Evolutionary conservation across 164 flowering plant species (phyloP).

Genomic region (Houttuynia cordata): DNA sequence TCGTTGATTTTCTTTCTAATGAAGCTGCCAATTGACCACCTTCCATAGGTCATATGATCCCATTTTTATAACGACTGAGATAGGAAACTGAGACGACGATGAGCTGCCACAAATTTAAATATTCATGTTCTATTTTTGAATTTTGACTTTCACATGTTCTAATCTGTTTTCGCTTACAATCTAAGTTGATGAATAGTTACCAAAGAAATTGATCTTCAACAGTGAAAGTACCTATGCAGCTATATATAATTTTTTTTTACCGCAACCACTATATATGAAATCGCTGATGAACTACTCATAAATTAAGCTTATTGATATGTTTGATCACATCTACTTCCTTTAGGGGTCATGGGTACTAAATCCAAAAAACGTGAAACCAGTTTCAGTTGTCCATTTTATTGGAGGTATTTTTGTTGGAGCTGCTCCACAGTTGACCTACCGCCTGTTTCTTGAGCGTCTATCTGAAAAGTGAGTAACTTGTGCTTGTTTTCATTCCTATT

Average conservation of each 20-base stretch:
- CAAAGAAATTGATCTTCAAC: neutral
- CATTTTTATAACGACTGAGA: too few relatives aligned
- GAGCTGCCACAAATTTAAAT: too few relatives aligned
- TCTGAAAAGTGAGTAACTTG: conserved; percentile 56
- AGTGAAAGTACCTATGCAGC: neutral
- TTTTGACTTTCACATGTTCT: too few relatives aligned
- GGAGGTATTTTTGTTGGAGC: conserved; percentile 98
- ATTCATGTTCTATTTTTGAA: too few relatives aligned
- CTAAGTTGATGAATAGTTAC: neutral
- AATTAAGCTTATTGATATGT: neutral
- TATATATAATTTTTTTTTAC: neutral
- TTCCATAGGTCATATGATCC: too few relatives aligned
- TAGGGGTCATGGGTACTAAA: conserved; percentile 90
- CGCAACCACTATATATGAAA: too few relatives aligned
- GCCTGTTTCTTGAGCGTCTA: conserved; percentile 80
- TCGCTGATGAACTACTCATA: neutral
- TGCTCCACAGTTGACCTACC: conserved; percentile 95
- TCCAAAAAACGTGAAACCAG: conserved; percentile 48
- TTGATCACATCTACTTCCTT: neutral
- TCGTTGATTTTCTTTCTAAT: too few relatives aligned
- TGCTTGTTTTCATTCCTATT: too few relatives aligned
- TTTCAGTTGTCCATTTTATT: conserved; percentile 65
- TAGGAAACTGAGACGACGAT: too few relatives aligned
- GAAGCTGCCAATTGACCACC: too few relatives aligned
- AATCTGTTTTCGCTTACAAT: too few relatives aligned